Evolutionary conservation across 2,329 filamentous ascomycete species (phyloP).

Genomic region (Penicillium sp.): DNA sequence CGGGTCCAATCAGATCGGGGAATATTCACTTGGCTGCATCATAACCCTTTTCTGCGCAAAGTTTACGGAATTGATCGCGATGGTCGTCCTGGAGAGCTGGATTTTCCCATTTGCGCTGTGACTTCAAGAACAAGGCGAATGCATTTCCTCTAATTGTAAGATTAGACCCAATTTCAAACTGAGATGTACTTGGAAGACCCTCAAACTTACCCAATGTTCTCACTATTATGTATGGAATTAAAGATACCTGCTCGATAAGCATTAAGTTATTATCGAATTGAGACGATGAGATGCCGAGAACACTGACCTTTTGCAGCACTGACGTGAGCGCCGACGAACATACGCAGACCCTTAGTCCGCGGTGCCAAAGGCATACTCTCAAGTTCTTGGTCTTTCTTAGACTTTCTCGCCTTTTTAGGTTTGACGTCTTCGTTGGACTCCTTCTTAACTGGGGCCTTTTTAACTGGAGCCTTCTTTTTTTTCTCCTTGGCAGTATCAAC

Average conservation of each 20-base stretch:
- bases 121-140: constrained; percentile 94
- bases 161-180: neutral
- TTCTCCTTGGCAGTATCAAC: constrained; percentile 16
- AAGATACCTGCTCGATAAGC: constrained; percentile 66
- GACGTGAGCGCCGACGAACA: constrained; percentile 91
- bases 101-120: constrained; percentile 90
- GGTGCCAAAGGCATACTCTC: constrained; percentile 63
- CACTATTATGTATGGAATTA: constrained; percentile 75
- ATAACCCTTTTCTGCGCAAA: constrained; percentile 69
- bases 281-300: neutral
- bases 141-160: constrained; percentile 68
- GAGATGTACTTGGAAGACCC: neutral
- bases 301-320: constrained; percentile 76
- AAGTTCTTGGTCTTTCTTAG: constrained; percentile 56
- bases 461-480: constrained; percentile 9
- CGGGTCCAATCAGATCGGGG: neutral
- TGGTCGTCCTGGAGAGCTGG: constrained; percentile 71
- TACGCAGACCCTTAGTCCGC: constrained; percentile 69
- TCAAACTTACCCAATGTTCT: constrained; percentile 64
- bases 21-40: constrained; percentile 57
- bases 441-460: constrained; percentile 19
- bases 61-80: constrained; percentile 65
- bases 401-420: constrained; percentile 53
- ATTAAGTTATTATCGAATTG: constrained; percentile 13
- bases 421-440: constrained; percentile 31